Percentiles rank a stretch among this genome's conserved stretches.
phyloP scores from a whole-genome alignment of 169 alveolate species.

The Cryptosporidium parvum region DNA sequence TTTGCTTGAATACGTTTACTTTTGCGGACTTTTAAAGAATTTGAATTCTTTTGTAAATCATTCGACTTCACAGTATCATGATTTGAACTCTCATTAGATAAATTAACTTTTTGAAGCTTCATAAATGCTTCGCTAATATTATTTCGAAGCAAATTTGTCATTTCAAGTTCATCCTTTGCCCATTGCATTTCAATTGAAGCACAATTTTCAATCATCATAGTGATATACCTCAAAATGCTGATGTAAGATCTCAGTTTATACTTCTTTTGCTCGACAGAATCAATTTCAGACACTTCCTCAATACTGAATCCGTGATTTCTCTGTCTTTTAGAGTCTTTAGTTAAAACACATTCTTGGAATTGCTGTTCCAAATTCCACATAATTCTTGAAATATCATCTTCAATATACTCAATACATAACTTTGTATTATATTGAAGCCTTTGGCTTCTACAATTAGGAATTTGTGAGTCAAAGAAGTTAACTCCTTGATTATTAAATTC shows the following conservation, averaged over 20 bases:
- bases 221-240: conserved; percentile 34
- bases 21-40: conserved; percentile 33
- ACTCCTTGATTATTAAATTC: neutral
- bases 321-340: conserved; percentile 71
- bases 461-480: conserved; percentile 10
- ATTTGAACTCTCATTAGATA: neutral
- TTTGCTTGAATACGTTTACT: conserved; percentile 72
- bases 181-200: conserved; percentile 31
- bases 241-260: conserved; percentile 30
- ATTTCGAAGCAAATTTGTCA: conserved; percentile 23
- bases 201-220: conserved; percentile 32
- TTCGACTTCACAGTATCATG: conserved; percentile 7
- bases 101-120: conserved; percentile 53
- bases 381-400: conserved; percentile 60
- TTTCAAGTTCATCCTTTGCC: conserved; percentile 66
- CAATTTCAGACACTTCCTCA: conserved; percentile 61
- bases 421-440: conserved; percentile 37
- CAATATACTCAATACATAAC: conserved; percentile 62
- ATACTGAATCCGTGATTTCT: conserved; percentile 73
- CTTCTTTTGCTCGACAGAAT: conserved; percentile 64
- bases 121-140: conserved; percentile 71
- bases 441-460: conserved; percentile 65
- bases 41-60: conserved; percentile 13
- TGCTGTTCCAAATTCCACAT: conserved; percentile 71
- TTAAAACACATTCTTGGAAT: conserved; percentile 67